Evolutionary conservation across 768 basidiomycete genomes (phyloP).

Genomic region (Xerocomellus amylosporus): DNA sequence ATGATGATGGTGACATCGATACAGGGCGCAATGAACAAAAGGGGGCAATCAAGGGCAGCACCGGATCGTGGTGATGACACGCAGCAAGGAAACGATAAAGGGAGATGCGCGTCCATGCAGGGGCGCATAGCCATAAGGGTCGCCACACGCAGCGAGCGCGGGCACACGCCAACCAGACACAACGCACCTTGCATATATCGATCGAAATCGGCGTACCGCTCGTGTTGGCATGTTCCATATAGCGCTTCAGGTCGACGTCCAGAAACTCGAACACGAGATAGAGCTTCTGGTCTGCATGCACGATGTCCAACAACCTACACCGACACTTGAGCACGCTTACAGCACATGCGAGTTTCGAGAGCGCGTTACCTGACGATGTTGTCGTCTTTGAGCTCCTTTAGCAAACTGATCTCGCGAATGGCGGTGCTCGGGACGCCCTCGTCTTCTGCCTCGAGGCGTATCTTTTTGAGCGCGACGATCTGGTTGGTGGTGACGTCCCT

Average conservation of each 20-base stretch:
- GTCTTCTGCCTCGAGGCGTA: slow-evolving; percentile 95
- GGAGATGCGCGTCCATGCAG: slow-evolving; percentile 1
- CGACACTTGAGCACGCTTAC: slow-evolving; percentile 6
- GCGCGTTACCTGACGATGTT: slow-evolving; percentile 80
- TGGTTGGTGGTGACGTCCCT: slow-evolving; percentile 72
- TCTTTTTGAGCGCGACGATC: slow-evolving; percentile 98
- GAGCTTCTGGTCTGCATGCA: slow-evolving; percentile 94
- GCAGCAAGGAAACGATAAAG: slow-evolving; percentile 10
- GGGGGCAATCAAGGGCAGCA: background rate
- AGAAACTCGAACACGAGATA: slow-evolving; percentile 98
- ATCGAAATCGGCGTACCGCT: slow-evolving; percentile 67
- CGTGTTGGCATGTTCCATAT: slow-evolving; percentile 87
- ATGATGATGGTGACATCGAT: slow-evolving; percentile 18
- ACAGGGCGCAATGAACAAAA: slow-evolving; percentile 7
- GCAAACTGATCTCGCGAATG: slow-evolving; percentile 94
- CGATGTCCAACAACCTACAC: slow-evolving; percentile 86
- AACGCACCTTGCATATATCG: slow-evolving; percentile 76
- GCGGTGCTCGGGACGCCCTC: slow-evolving; percentile 98
- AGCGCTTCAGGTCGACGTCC: slow-evolving; percentile 94
- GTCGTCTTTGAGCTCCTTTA: slow-evolving; percentile 95
- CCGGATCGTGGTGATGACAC: slow-evolving; percentile 1
- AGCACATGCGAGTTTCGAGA: background rate
- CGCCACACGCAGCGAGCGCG: slow-evolving; percentile 1
- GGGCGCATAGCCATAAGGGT: slow-evolving; percentile 7
- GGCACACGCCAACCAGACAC: background rate